Evolutionary conservation across 305 asterid species (phyloP).

Genomic region (Fraxinus greggii): DNA sequence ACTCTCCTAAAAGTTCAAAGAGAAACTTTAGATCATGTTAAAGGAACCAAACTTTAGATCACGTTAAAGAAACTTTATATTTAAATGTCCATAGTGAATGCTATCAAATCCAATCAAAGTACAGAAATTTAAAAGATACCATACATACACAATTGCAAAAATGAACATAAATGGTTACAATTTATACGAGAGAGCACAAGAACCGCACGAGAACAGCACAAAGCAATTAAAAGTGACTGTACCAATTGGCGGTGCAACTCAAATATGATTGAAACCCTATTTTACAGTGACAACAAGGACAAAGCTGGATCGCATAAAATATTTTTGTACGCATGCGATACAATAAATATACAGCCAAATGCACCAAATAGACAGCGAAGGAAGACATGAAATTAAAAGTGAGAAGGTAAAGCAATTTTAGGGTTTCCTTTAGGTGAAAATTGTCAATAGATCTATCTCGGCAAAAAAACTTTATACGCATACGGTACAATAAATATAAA

Average conservation of each 20-base stretch:
- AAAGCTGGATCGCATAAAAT: slow-evolving; percentile 19
- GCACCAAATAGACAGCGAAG: slow-evolving; percentile 8
- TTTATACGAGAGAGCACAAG: background rate
- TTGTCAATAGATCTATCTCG: background rate
- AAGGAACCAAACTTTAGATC: background rate
- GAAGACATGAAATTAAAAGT: slow-evolving; percentile 1
- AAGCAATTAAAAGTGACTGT: background rate
- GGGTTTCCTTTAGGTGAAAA: slow-evolving; percentile 3
- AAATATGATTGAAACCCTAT: slow-evolving; percentile 40
- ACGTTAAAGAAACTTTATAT: background rate
- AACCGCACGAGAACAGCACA: background rate
- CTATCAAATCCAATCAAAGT: background rate
- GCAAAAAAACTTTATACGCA: background rate
- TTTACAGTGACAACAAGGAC: slow-evolving; percentile 11
- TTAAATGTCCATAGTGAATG: background rate
- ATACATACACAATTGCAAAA: background rate
- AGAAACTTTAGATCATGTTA: background rate
- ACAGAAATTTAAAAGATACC: background rate
- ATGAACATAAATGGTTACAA: background rate
- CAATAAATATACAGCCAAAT: background rate
- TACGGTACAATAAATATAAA: slow-evolving; percentile 4
- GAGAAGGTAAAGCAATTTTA: slow-evolving; percentile 22
- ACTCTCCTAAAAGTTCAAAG: background rate
- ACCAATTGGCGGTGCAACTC: background rate
- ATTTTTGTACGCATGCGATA: background rate